phyloP scores from a whole-genome alignment of 345 rosid species.

The Leavenworthia alabamica region DNA sequence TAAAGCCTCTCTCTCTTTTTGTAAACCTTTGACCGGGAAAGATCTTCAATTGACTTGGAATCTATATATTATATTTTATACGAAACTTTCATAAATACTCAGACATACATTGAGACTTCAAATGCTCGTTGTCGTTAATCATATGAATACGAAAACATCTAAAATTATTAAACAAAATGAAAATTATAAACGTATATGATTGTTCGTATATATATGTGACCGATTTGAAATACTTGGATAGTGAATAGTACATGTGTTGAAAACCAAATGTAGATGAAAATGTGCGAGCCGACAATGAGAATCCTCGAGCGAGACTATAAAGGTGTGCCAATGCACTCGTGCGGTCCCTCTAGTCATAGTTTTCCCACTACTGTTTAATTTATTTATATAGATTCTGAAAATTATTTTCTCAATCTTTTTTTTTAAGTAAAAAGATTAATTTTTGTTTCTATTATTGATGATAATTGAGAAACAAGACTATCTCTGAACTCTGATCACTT shows the following conservation, averaged over 20 bases:
- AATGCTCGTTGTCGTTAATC: not conserved
- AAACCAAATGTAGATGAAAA: constrained; percentile 18
- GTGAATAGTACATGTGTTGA: constrained; percentile 9
- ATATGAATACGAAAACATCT: not conserved
- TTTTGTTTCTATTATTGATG: not conserved
- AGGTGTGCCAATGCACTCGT: constrained; percentile 20
- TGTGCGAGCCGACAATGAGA: constrained; percentile 25
- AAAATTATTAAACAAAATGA: not conserved
- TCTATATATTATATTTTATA: not conserved
- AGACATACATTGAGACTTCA: not conserved
- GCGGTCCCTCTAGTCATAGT: constrained; percentile 27
- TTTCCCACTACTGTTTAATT: constrained; percentile 3
- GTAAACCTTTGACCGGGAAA: not conserved
- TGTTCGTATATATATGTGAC: not conserved
- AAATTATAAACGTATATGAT: not conserved
- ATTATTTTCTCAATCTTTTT: not conserved
- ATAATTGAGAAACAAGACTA: not conserved
- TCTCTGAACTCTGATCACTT: too few relatives aligned
- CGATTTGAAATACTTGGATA: not conserved
- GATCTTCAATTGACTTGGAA: not conserved
- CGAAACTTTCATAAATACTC: not conserved
- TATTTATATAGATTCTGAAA: not conserved
- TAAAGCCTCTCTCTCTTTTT: not conserved
- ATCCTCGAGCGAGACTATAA: constrained; percentile 12
- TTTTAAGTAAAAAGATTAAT: not conserved